Conservation (phyloP, 2,329 filamentous ascomycete species). For the Pyricularia grisea region DNA sequence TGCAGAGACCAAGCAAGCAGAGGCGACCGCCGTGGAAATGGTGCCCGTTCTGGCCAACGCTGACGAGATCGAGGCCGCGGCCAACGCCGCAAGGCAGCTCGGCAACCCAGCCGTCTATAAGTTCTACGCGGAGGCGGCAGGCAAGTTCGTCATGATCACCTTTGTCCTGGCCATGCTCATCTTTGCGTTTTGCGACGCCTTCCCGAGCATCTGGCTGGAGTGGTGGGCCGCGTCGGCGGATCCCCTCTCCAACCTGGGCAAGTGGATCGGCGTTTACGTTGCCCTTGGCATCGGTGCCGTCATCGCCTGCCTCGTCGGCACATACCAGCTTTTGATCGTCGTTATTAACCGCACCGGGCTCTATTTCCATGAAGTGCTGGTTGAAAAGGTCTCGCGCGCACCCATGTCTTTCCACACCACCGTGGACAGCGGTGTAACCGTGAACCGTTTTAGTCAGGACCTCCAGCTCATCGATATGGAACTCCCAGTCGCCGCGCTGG, state of each 20-base stretch:
- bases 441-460: constrained; percentile 30
- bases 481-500: constrained; percentile 16
- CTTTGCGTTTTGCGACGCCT: constrained; percentile 16
- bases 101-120: constrained; percentile 2
- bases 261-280: constrained; percentile 6
- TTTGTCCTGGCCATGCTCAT: constrained; percentile 18
- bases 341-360: not conserved
- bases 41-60: not conserved
- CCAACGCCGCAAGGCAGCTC: not conserved
- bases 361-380: constrained; percentile 1
- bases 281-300: constrained; percentile 4
- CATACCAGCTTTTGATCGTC: not conserved
- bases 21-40: not conserved
- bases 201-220: constrained; percentile 16
- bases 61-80: not conserved
- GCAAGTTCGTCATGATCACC: constrained; percentile 7
- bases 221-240: constrained; percentile 13
- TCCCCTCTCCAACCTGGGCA: constrained; percentile 3
- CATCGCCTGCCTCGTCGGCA: constrained; percentile 2
- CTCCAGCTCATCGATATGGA: constrained; percentile 26
- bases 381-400: constrained; percentile 9
- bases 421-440: constrained; percentile 23
- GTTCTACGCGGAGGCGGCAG: not conserved
- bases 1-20: not conserved
- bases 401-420: constrained; percentile 24